phyloP scores from a whole-genome alignment of 1,284 basidiomycete species.

The Golubevia pallescens region DNA sequence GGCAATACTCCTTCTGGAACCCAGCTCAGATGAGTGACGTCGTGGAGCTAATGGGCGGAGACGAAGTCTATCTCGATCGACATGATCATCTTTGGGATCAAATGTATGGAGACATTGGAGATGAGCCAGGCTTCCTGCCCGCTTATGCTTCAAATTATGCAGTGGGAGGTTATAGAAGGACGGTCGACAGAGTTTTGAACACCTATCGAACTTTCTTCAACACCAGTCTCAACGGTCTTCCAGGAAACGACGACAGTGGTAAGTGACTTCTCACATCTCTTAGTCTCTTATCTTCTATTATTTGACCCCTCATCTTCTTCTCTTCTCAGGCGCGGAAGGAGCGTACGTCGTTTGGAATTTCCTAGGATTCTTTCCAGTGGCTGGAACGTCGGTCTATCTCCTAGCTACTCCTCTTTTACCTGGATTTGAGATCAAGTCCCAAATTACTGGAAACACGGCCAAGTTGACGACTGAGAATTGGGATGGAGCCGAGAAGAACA shows the following conservation, averaged over 20 bases:
- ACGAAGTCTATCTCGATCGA: constrained; percentile 16
- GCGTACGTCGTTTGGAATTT: constrained; percentile 20
- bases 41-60: constrained; percentile 23
- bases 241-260: constrained; percentile 26
- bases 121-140: constrained; percentile 26
- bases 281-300: too few species aligned
- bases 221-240: constrained; percentile 16
- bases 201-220: constrained; percentile 15
- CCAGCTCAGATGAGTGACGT: constrained; percentile 26
- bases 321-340: constrained; percentile 2
- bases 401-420: constrained; percentile 23
- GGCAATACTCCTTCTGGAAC: constrained; percentile 22
- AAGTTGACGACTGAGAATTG: constrained; percentile 14
- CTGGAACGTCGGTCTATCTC: constrained; percentile 23
- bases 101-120: constrained; percentile 21
- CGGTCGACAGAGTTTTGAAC: constrained; percentile 15
- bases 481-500: constrained; percentile 23
- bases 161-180: constrained; percentile 12
- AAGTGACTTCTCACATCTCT: not conserved
- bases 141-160: constrained; percentile 23
- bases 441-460: constrained; percentile 19
- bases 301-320: too few species aligned
- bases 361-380: constrained; percentile 28
- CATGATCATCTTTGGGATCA: constrained; percentile 19
- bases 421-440: constrained; percentile 10